Percentiles rank a stretch among this genome's conserved stretches.
These are phyloP conservation scores for Fimicolochytrium jonesii DNA, from an alignment of 192 early-diverging fungal species.

Conservation along the genomic window DNA sequence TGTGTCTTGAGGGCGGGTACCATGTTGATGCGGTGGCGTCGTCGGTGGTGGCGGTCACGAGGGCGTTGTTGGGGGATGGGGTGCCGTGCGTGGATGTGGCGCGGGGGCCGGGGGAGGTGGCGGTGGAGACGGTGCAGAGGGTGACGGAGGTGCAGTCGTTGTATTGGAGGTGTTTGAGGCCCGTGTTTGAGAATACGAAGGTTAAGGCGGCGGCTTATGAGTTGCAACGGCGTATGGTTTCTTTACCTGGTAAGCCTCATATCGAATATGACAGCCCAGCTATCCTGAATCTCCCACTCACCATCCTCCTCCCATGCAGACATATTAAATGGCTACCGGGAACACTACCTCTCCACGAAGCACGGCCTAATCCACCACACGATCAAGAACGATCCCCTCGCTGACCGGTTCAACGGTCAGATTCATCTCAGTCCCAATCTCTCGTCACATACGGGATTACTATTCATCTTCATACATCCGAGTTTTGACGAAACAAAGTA, in stretches of 20 bases:
- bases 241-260: background rate
- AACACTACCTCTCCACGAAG: background rate
- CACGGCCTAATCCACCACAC: background rate
- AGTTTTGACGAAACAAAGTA: background rate
- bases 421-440: conserved; percentile 18
- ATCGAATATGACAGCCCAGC: background rate
- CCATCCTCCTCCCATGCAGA: background rate
- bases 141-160: conserved; percentile 6
- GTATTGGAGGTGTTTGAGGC: conserved; percentile 26
- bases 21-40: conserved; percentile 70
- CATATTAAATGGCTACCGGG: background rate
- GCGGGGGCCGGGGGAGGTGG: background rate
- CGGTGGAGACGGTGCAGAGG: conserved; percentile 16
- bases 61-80: conserved; percentile 62
- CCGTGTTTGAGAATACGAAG: background rate
- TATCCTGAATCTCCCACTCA: background rate
- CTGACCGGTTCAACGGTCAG: background rate
- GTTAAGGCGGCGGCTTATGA: background rate
- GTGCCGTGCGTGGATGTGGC: background rate
- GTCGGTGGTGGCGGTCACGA: conserved; percentile 72
- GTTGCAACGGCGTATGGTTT: background rate
- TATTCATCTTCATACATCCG: conserved; percentile 21
- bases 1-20: conserved; percentile 86
- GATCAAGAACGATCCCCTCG: background rate
- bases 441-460: background rate